These are phyloP conservation scores for Penicillium sp. DNA, from an alignment of 2,329 filamentous ascomycete species.

Conservation along the genomic window DNA sequence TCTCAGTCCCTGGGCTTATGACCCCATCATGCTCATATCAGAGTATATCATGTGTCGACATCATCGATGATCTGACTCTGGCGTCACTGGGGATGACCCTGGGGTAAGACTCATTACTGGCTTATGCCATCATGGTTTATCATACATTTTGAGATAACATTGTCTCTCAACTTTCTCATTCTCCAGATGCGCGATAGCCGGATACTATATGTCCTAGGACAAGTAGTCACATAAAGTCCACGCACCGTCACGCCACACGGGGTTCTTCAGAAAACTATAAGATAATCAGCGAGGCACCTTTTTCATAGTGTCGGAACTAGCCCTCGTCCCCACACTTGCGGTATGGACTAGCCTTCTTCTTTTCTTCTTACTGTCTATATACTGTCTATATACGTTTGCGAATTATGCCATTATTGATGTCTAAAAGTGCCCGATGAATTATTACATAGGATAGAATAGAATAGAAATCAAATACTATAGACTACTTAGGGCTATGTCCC, in stretches of 20 bases:
- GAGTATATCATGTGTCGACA: constrained; percentile 20
- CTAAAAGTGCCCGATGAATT: background rate
- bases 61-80: constrained; percentile 23
- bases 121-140: constrained; percentile 15
- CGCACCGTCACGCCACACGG: constrained; percentile 24
- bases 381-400: constrained; percentile 7
- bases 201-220: too few species aligned
- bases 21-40: constrained; percentile 19
- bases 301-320: constrained; percentile 10
- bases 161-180: constrained; percentile 3
- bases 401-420: background rate
- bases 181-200: constrained; percentile 23
- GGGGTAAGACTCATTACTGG: constrained; percentile 8
- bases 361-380: too few species aligned
- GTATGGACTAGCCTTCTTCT: background rate
- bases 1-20: constrained; percentile 14
- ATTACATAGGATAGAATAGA: background rate
- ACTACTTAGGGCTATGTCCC: too few species aligned
- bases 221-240: constrained; percentile 8
- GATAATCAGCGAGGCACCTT: constrained; percentile 14
- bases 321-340: constrained; percentile 17
- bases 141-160: constrained; percentile 9
- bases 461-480: background rate
- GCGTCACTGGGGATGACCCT: constrained; percentile 14
- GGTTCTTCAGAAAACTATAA: constrained; percentile 17